Base-by-base conservation (phyloP, 2,329 filamentous ascomycete genomes). In the Epichloe gansuensis region DNA sequence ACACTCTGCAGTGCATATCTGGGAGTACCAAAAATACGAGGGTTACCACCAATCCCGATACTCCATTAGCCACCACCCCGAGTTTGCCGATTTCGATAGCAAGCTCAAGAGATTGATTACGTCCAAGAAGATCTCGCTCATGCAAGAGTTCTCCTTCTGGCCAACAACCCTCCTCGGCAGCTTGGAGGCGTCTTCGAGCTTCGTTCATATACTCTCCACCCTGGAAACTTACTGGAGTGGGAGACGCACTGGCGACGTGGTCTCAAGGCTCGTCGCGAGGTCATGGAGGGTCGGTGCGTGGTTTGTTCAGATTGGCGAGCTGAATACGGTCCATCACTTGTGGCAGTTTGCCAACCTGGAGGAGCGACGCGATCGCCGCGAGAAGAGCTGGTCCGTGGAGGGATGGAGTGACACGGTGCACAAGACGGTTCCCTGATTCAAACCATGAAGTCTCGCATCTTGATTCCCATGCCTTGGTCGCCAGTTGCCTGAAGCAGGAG, bases 101-200 rank as follows among this genome's bases (percentile, higher is more conserved):
- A 87, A 91, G 71, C 83, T 98, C 50, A 91, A 90, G 70, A 77
- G 74, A n/a, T 75, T 97, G 56, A 91, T 98, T 65, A 83, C 77
- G 54, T 81, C 81, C 57, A 97, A 95, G 75, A 82, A 84, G 60
- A 86, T 85, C 4, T 96, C 91, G 0, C 78, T 98, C 50, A 98
- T 98, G 93, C 93, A 98, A 69, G 93, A 98, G 70, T 98, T 98
- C 72, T 95, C 91, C 38, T 98, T 98, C 78, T 98, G 93, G 93
- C 93, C 93, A 1, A 98, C 93, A 3, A 91, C 0, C 80, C 91
- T 5, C 93, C 93, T 0, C 88, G 93, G 55, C 77, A 88, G 63
- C 81, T 98, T 0, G 93, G 93, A 52, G 93, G 93, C 46, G 72
- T 98, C 43, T 98, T 98, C 66, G 93, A 98, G 74, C 78, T 98